Base-by-base conservation (phyloP, 2,329 filamentous ascomycete genomes). In the Neonectria sp. region DNA sequence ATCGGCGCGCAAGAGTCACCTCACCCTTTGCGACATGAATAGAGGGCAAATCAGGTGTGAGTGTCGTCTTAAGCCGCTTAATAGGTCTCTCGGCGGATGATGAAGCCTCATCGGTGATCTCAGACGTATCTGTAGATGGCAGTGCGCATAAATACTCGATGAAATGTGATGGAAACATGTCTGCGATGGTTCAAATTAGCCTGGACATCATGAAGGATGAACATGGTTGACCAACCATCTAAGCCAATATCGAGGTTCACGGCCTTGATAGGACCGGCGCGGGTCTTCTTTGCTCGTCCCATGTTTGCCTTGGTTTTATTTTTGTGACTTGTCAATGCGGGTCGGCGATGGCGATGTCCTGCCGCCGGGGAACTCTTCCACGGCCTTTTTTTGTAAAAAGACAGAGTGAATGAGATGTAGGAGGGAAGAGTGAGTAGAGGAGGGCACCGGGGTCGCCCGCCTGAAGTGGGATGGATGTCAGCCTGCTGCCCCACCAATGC, bases 11-110 rank as follows among this genome's bases (percentile, higher is more conserved):
- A 56, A 82, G 67, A 6, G 60, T 71, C 6, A 81, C 24, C 12
- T 70, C 52, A 35, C 69, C 70, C 49, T 65, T 76, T 17, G 71
- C 73, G 17, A 82, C 55, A 35, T 73, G 73, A 33, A 81, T 75
- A 24, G 74, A 70, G 27, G 60, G 63, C 29, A 59, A 49, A 35
- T 17, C 51, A 40, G 45, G 52, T 55, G 60, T 65, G 51, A 24
- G 51, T 21, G 68, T 61, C 13, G 73, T 68, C 72, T 78, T 82
- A 55, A 74, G 79, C 55, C 79, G 79, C 71, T 82, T 82, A 5
- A 65, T 24, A 17, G 76, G 69, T 21, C 71, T 73, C n/a, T 72
- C 72, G 8, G 56, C 60, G 24, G 59, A 55, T 8, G 69, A 67
- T 15, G 63, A 70, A 29, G 58, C 52, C 17, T 70, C 55, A 12